A percentile compares a stretch with the other conserved stretches of the same genome.
These are phyloP conservation scores for Trichoderma sp. DNA, from an alignment of 2,329 filamentous ascomycete species.

Conservation along the genomic window DNA sequence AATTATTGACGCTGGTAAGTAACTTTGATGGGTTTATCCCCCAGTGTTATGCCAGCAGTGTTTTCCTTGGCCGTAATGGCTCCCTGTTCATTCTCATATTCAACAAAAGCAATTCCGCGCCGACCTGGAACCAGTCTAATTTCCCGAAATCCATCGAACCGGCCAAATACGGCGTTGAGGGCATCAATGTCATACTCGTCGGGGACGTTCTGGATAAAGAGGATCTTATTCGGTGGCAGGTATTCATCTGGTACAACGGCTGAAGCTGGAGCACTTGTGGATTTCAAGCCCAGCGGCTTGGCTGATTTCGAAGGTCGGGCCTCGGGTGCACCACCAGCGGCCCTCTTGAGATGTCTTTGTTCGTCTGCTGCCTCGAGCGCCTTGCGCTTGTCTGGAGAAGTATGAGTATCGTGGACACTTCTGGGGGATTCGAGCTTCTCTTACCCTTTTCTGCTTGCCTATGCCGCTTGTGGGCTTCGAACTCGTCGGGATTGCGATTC, in stretches of 20 bases:
- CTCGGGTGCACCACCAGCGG: conserved; percentile 44
- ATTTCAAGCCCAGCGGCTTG: conserved; percentile 64
- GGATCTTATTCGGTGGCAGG: conserved; percentile 92
- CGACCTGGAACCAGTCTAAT: conserved; percentile 83
- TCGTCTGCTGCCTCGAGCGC: conserved; percentile 76
- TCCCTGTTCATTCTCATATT: conserved; percentile 86
- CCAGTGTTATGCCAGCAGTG: conserved; percentile 78
- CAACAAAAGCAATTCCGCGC: conserved; percentile 89
- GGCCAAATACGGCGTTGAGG: conserved; percentile 75
- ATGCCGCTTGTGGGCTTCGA: conserved; percentile 81
- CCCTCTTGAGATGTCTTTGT: conserved; percentile 71
- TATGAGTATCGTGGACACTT: not conserved
- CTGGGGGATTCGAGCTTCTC: conserved; percentile 19
- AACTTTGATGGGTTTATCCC: conserved; percentile 80
- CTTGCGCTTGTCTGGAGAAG: conserved; percentile 63
- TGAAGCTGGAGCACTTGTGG: conserved; percentile 63
- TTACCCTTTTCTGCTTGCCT: conserved; percentile 86
- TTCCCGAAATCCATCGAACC: conserved; percentile 92
- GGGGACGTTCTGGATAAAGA: conserved; percentile 90
- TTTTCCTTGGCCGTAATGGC: conserved; percentile 94
- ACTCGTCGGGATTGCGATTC: conserved; percentile 71
- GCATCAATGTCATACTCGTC: conserved; percentile 80
- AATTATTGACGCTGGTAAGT: conserved; percentile 87
- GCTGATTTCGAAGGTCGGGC: conserved; percentile 65
- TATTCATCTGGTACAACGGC: conserved; percentile 94